Base-by-base conservation (phyloP, 495 filamentous ascomycete species). In the Penicillium canescens region DNA sequence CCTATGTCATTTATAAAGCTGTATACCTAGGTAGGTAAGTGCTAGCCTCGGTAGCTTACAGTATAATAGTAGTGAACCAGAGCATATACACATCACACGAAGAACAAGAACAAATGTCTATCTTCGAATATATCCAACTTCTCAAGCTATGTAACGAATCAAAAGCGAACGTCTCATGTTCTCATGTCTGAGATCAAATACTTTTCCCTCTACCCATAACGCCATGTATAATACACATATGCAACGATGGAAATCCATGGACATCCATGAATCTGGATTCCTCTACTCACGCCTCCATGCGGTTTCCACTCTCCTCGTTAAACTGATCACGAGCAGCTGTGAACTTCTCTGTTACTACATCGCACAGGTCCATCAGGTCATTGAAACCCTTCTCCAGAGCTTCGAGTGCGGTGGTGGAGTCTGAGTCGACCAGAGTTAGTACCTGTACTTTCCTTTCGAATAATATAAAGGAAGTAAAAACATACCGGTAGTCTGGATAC, bases 401-500 rank as follows among this genome's bases (percentile, higher is more conserved):
- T 49, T 94, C 85, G 41, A 87, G 81, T 3, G 91, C 93, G 6
- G 82, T 92, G 4, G 85, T 92, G 18, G 81, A 82, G 49, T 95
- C 91, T 96, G 45, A 42, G 54, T 6, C 13, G 34, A 28, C 39
- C 5, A 16, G 31, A 33, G 40, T 66, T 21, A 60, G 35, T 38
- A 18, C 35, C 21, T 18, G 18, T 18, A 18, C 18, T 18, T 1
- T 18, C 18, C 18, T 18, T 18, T 18, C 18, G 1, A 18, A 16
- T 7, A 44, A 18, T n/a, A 43, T 21, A 24, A 35, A 39, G 41
- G 14, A 42, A 37, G 43, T 26, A 37, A 35, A 21, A 14, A 74
- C 84, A 62, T 72, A 96, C 94, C 90, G 59, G 89, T 96, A 47
- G 93, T 98, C 73, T 98, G 94, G 57, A 98, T 97, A 50, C 94